Evolutionary conservation across 208 protist genomes (phyloP).

Genomic region (Spongospora subterranea): DNA sequence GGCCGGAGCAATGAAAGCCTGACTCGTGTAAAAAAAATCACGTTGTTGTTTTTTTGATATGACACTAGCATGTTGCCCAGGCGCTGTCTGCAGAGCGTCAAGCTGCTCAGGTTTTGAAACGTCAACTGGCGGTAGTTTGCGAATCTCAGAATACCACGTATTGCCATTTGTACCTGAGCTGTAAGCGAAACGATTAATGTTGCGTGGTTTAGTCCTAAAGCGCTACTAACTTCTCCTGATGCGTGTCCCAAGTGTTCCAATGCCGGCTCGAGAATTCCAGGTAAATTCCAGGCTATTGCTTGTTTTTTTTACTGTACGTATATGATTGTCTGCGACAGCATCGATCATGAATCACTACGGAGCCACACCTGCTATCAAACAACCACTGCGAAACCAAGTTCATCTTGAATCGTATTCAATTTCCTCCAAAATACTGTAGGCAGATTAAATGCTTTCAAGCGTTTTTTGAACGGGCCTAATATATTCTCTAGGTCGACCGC

Average conservation of each 20-base stretch:
- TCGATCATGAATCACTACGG: not conserved
- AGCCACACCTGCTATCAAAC: not conserved
- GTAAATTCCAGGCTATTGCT: not conserved
- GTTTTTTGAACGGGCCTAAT: not conserved
- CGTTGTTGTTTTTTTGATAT: not conserved
- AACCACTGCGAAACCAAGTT: not conserved
- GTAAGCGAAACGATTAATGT: not conserved
- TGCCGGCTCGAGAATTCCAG: not conserved
- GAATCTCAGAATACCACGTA: not conserved
- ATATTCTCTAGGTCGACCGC: not conserved
- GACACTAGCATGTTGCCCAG: not conserved
- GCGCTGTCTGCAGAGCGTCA: not conserved
- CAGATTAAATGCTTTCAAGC: not conserved
- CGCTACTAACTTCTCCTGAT: not conserved
- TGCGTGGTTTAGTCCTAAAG: not conserved
- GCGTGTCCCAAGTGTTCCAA: not conserved
- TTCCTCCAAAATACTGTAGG: not conserved
- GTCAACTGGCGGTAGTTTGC: not conserved
- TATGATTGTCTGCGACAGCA: not conserved
- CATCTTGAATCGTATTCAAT: too few relatives aligned
- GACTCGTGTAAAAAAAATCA: not conserved
- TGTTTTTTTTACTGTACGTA: not conserved
- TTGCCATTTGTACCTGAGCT: not conserved
- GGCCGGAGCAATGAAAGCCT: not conserved
- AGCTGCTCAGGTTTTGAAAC: not conserved